A percentile compares a stretch with the other conserved stretches of the same genome.
These are phyloP conservation scores for Rosa multiflora DNA, from an alignment of 306 rosid genomes.

Conservation along the genomic window DNA sequence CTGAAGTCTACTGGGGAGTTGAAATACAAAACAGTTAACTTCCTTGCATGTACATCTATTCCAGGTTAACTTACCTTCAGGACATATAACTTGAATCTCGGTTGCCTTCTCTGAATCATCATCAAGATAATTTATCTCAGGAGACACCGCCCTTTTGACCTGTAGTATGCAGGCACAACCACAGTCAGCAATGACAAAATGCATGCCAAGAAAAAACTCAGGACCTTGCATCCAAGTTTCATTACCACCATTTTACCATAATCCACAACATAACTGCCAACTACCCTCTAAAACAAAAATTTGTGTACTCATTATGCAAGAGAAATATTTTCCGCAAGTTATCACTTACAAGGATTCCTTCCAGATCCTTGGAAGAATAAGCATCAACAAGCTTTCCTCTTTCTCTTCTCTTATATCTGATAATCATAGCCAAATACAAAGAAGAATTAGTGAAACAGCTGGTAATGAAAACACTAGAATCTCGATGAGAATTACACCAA, in stretches of 20 bases:
- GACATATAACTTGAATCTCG: conserved; percentile 33
- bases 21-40: not conserved
- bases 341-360: conserved; percentile 88
- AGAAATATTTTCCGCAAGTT: not conserved
- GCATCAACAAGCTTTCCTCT: conserved; percentile 81
- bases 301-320: not conserved
- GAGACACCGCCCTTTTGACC: conserved; percentile 57
- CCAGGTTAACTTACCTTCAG: conserved; percentile 47
- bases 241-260: not conserved
- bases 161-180: conserved; percentile 34
- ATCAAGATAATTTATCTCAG: conserved; percentile 34
- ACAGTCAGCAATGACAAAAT: conserved; percentile 20
- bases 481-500: conserved; percentile 24
- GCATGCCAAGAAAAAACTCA: conserved; percentile 7
- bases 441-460: not conserved
- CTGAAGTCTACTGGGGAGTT: not conserved
- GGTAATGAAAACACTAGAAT: not conserved
- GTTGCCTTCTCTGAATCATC: conserved; percentile 44
- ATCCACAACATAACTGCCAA: not conserved
- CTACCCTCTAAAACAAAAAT: not conserved
- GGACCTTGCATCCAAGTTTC: not conserved
- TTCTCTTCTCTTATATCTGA: conserved; percentile 86
- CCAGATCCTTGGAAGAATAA: conserved; percentile 84
- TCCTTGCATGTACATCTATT: not conserved
- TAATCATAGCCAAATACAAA: not conserved